Base-by-base conservation (phyloP, 306 rosid genomes). In the Quercus alba region DNA sequence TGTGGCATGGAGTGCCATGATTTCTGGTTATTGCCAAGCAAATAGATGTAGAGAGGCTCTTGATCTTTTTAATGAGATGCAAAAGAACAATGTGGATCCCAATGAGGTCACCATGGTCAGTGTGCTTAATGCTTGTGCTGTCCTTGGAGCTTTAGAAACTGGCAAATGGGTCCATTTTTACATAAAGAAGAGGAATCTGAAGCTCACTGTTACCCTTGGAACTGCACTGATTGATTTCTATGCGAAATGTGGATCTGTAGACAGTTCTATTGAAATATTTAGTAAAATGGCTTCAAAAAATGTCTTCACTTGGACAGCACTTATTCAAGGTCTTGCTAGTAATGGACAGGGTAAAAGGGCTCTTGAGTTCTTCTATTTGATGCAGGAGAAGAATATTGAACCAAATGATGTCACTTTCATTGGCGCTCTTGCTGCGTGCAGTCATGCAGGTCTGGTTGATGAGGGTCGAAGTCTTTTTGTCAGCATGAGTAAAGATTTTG, bases 101-200 rank as follows among this genome's bases (percentile, higher is more conserved):
- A 89, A 84, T 46, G 93, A 91, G 84, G 90, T 86, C 13, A 91
- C 96, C 15, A 84, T 91, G 96, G 93, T 91, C 44, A 86, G 91
- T 63, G 90, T 87, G 79, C 88, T 89, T 38, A 75, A 81, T 77
- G 88, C 89, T 20, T 89, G 96, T 15, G 88, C 86, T 31, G 80
- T 84, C 74, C 91, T 89, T 15, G 91, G 96, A 81, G 90, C 93
- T 72, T 28, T 82, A 38, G 86, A 91, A 75, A 87, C 87, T 20
- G 91, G 96, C 12, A 89, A 89, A 77, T 91, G 96, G 96, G 89
- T 87, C 33, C 90, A 87, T 80, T 87, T 75, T 51, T 89, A 85
- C 69, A 82, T 87, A 23, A 84, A 77, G 66, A 91, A 79, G 81
- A 87, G 84, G 81, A 91, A 84, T 23, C 58, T 91, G 90, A 85